phyloP scores from a whole-genome alignment of 2,329 filamentous ascomycete genomes.

The Aspergillus cejpii region DNA sequence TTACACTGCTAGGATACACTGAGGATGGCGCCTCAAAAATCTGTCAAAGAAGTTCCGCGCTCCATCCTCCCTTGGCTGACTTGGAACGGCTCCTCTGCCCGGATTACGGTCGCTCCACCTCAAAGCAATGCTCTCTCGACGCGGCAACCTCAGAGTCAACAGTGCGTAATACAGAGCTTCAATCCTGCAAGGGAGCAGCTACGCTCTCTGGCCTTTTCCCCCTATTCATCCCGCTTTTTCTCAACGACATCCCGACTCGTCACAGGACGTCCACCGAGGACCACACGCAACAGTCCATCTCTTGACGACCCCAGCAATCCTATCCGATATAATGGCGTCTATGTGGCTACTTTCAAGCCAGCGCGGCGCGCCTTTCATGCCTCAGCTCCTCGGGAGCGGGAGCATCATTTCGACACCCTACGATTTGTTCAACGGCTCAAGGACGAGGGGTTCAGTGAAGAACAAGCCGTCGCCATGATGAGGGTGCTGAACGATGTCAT shows the following conservation, averaged over 20 bases:
- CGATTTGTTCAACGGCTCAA: slow-evolving; percentile 91
- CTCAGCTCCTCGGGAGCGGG: slow-evolving; percentile 55
- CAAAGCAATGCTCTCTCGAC: slow-evolving; percentile 22
- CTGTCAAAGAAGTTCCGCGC: slow-evolving; percentile 40
- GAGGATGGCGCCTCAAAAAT: slow-evolving; percentile 39
- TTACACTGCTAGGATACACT: background rate
- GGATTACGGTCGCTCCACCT: slow-evolving; percentile 26
- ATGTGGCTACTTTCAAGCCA: slow-evolving; percentile 40
- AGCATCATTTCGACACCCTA: slow-evolving; percentile 96
- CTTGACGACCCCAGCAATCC: slow-evolving; percentile 25
- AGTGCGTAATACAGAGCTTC: slow-evolving; percentile 19
- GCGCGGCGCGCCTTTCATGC: slow-evolving; percentile 55
- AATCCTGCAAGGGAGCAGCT: slow-evolving; percentile 19
- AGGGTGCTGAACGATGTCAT: slow-evolving; percentile 93
- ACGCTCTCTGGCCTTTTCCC: slow-evolving; percentile 9
- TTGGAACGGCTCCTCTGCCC: slow-evolving; percentile 35
- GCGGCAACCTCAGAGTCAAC: slow-evolving; percentile 19
- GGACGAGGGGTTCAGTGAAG: slow-evolving; percentile 88
- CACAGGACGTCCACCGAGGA: slow-evolving; percentile 13
- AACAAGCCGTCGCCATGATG: slow-evolving; percentile 98
- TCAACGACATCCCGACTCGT: slow-evolving; percentile 16
- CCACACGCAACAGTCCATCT: slow-evolving; percentile 10
- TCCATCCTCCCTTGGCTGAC: slow-evolving; percentile 39
- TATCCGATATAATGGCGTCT: slow-evolving; percentile 44
- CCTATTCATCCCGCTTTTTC: slow-evolving; percentile 12